Conservation (phyloP, 192 early-diverging fungal genomes). For the Linnemannia hyalina region DNA sequence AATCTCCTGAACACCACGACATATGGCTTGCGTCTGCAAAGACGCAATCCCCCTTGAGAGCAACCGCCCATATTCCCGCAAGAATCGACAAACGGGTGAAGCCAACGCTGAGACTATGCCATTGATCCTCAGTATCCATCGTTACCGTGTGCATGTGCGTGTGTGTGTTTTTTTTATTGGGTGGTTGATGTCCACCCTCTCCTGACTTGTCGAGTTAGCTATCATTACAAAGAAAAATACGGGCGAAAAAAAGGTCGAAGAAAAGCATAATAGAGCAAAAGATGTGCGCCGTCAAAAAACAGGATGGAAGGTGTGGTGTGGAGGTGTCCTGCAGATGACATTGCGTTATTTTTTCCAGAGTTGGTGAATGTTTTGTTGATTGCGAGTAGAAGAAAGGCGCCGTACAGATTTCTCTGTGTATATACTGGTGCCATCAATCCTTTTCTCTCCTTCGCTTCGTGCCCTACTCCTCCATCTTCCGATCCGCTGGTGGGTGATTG, state of each 20-base stretch:
- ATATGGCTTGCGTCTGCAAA: background rate
- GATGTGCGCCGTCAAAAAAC: background rate
- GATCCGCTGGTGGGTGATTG: background rate
- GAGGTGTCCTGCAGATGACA: background rate
- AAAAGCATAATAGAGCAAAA: background rate
- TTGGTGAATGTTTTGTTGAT: background rate
- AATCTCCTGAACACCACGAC: background rate
- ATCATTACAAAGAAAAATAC: conserved; percentile 8
- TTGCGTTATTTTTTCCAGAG: background rate
- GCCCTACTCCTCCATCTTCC: background rate
- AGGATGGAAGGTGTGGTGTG: background rate
- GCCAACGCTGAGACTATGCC: background rate
- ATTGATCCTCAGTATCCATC: background rate
- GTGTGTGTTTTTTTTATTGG: background rate
- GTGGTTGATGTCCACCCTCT: background rate
- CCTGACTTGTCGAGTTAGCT: background rate
- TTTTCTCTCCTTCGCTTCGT: background rate
- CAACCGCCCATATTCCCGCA: background rate
- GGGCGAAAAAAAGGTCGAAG: background rate
- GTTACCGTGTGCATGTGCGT: background rate
- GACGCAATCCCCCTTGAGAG: background rate
- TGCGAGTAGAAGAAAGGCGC: background rate
- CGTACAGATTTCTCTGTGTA: background rate
- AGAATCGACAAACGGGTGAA: background rate
- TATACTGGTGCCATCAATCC: background rate